A percentile compares a stretch with the other conserved stretches of the same genome.
Conservation (phyloP, 1,139 yeast genomes). For the Kodamaea sp. region DNA sequence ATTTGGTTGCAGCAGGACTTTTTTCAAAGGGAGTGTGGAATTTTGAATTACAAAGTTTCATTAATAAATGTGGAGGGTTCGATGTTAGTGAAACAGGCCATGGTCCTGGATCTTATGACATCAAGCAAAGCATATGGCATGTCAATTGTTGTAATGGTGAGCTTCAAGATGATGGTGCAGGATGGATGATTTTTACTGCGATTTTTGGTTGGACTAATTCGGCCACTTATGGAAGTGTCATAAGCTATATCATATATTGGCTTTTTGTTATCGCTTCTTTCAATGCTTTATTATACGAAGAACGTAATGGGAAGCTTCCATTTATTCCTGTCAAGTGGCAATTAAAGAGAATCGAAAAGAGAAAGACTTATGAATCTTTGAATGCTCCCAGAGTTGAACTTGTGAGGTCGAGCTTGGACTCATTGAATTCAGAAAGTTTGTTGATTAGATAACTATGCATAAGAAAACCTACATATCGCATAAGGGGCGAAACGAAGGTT, state of each 20-base stretch:
- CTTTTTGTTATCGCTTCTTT: slow-evolving; percentile 42
- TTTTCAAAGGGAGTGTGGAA: slow-evolving; percentile 48
- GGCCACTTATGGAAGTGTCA: slow-evolving; percentile 91
- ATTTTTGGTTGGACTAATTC: slow-evolving; percentile 94
- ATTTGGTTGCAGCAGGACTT: slow-evolving; percentile 44
- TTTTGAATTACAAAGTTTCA: slow-evolving; percentile 41
- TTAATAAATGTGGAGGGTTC: slow-evolving; percentile 39
- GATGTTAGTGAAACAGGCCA: slow-evolving; percentile 49
- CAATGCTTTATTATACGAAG: slow-evolving; percentile 44
- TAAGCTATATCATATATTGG: slow-evolving; percentile 78
- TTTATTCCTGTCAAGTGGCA: slow-evolving; percentile 60
- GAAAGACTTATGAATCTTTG: slow-evolving; percentile 15
- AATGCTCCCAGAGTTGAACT: neutral
- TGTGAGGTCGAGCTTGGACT: slow-evolving; percentile 24
- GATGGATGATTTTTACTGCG: slow-evolving; percentile 46
- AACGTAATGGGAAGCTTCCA: slow-evolving; percentile 49
- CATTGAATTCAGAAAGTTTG: slow-evolving; percentile 23
- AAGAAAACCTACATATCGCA: no score
- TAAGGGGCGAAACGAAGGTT: no score
- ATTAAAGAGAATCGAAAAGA: slow-evolving; percentile 50
- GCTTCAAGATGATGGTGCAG: slow-evolving; percentile 40
- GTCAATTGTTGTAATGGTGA: slow-evolving; percentile 44
- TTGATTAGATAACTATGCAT: no score
- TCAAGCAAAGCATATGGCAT: slow-evolving; percentile 41
- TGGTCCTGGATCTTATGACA: slow-evolving; percentile 47